A percentile compares a stretch with the other conserved stretches of the same genome.
Conservation (phyloP, 768 basidiomycete species). For the Rubroboletus satanas region DNA sequence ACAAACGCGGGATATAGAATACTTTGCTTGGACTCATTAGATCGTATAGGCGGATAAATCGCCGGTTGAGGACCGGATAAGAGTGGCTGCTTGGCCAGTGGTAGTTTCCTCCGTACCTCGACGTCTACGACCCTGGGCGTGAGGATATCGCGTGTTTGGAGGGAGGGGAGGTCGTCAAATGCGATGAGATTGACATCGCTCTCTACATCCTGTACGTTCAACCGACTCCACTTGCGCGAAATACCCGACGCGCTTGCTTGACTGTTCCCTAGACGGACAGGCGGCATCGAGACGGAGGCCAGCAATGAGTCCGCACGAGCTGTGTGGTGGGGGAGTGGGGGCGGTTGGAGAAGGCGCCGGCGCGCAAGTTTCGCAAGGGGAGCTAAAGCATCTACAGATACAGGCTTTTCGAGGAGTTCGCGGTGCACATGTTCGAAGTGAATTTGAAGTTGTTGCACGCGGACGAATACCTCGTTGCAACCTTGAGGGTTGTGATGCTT, state of each 20-base stretch:
- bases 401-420: constrained; percentile 14
- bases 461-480: constrained; percentile 25
- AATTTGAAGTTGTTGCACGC: constrained; percentile 20
- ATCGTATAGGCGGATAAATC: constrained; percentile 15
- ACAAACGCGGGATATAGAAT: constrained; percentile 23
- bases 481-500: constrained; percentile 11
- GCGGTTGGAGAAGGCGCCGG: constrained; percentile 19
- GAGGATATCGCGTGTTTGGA: not conserved
- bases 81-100: not conserved
- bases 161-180: constrained; percentile 24
- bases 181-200: constrained; percentile 9
- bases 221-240: constrained; percentile 32
- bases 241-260: constrained; percentile 12
- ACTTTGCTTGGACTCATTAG: constrained; percentile 9
- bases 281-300: constrained; percentile 10
- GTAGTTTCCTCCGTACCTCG: constrained; percentile 11
- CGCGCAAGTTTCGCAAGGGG: constrained; percentile 17
- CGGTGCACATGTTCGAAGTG: constrained; percentile 24
- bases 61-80: constrained; percentile 25
- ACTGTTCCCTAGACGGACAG: constrained; percentile 3
- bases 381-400: constrained; percentile 15
- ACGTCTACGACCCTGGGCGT: not conserved
- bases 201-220: constrained; percentile 25
- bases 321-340: constrained; percentile 11
- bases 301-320: not conserved